Conservation (phyloP, 257 asterid species). For the Hygrophila difformis region DNA sequence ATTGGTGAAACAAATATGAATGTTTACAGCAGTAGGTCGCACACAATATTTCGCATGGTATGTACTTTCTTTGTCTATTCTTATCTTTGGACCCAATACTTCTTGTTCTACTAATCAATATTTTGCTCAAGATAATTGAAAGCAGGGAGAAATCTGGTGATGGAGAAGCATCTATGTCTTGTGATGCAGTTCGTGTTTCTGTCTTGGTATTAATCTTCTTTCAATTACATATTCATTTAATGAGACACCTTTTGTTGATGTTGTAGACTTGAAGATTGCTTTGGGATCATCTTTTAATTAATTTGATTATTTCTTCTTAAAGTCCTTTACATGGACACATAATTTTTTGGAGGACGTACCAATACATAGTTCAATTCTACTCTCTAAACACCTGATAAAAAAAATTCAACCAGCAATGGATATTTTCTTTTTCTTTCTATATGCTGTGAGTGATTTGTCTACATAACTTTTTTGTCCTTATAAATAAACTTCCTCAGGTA, state of each 20-base stretch:
- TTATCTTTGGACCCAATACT: conserved; percentile 3
- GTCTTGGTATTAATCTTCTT: conserved; percentile 59
- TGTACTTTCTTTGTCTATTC: conserved; percentile 16
- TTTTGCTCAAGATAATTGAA: conserved; percentile 61
- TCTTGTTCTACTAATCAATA: conserved; percentile 18
- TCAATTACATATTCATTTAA: conserved; percentile 10
- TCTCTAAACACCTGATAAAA: too few relatives aligned
- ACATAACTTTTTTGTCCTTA: too few relatives aligned
- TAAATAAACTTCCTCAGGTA: too few relatives aligned
- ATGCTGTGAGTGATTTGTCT: too few relatives aligned
- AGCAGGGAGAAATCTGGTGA: conserved; percentile 79
- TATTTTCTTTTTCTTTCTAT: too few relatives aligned
- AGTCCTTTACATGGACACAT: conserved; percentile 7
- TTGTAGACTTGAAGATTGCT: too few relatives aligned
- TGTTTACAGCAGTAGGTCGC: conserved; percentile 88
- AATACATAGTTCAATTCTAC: too few relatives aligned
- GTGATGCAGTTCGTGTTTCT: conserved; percentile 99
- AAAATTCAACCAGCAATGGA: too few relatives aligned
- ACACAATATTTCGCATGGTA: conserved; percentile 98
- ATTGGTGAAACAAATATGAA: conserved; percentile 99
- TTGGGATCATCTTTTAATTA: too few relatives aligned
- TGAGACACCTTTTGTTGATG: not conserved
- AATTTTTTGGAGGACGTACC: too few relatives aligned
- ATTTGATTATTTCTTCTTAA: not conserved
- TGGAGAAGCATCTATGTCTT: conserved; percentile 44